Evolutionary conservation across 2,329 filamentous ascomycete species (phyloP).

Genomic region (Trichoderma sp.): DNA sequence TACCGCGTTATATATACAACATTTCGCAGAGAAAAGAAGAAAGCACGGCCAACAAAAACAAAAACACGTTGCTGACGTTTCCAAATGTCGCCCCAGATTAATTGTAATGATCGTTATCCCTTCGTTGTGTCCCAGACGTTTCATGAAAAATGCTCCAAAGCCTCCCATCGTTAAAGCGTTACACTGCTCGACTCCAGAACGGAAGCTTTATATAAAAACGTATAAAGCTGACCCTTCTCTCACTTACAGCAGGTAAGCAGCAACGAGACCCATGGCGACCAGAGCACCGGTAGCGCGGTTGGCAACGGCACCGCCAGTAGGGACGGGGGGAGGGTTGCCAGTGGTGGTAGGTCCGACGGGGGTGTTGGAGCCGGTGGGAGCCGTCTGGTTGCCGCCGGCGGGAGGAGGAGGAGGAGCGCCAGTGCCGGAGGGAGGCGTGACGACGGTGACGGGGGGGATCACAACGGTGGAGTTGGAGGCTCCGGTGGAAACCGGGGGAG

Average conservation of each 20-base stretch:
- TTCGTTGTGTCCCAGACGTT: constrained; percentile 9
- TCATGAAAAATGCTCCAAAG: constrained; percentile 15
- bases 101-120: constrained; percentile 8
- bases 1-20: constrained; percentile 18
- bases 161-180: constrained; percentile 9
- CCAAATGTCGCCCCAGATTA: constrained; percentile 5
- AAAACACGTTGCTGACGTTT: background rate
- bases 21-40: background rate
- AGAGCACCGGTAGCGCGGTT: constrained; percentile 41
- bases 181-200: background rate
- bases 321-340: constrained; percentile 27
- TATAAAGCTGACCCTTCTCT: background rate
- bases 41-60: background rate
- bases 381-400: constrained; percentile 12
- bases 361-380: constrained; percentile 16
- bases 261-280: constrained; percentile 43
- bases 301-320: constrained; percentile 34
- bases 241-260: constrained; percentile 46
- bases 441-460: background rate
- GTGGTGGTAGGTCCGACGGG: constrained; percentile 20
- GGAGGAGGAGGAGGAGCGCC: constrained; percentile 13
- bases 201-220: background rate
- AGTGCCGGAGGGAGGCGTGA: constrained; percentile 3
- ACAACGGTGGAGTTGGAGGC: background rate
- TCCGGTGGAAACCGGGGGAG: background rate